Percentiles rank a stretch among this genome's conserved stretches.
phyloP scores from a whole-genome alignment of 2,329 filamentous ascomycete species.

The Westerdykella sp. region DNA sequence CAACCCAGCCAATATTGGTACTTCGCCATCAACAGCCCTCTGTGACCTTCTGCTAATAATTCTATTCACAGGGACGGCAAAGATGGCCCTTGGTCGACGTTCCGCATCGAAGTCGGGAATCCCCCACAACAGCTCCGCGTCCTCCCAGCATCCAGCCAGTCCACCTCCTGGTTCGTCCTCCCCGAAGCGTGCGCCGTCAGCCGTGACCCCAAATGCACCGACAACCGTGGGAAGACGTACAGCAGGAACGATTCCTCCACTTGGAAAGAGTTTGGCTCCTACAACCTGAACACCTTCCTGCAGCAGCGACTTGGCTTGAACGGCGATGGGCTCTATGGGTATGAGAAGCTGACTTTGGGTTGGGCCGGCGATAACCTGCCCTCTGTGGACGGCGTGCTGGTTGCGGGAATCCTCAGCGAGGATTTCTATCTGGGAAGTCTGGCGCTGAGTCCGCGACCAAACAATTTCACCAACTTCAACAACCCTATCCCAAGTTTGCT shows the following conservation, averaged over 20 bases:
- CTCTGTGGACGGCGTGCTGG: constrained; percentile 27
- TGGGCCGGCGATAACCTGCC: constrained; percentile 19
- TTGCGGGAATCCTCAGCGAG: constrained; percentile 32
- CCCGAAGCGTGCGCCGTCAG: constrained; percentile 33
- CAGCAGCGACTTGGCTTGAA: constrained; percentile 23
- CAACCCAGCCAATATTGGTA: constrained; percentile 23
- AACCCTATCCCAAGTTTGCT: constrained; percentile 28
- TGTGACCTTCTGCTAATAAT: background rate
- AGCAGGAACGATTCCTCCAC: constrained; percentile 27
- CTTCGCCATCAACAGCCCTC: background rate
- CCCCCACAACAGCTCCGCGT: constrained; percentile 25
- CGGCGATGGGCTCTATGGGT: constrained; percentile 31
- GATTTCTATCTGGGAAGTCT: constrained; percentile 37
- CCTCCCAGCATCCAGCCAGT: constrained; percentile 27
- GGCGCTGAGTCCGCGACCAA: constrained; percentile 31
- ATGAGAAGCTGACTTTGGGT: constrained; percentile 29
- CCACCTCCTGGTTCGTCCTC: constrained; percentile 31
- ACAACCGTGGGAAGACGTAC: constrained; percentile 25
- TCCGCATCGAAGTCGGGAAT: constrained; percentile 25
- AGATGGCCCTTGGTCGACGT: constrained; percentile 30
- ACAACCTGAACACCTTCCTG: constrained; percentile 22
- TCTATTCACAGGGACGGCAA: constrained; percentile 20
- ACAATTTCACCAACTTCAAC: constrained; percentile 37
- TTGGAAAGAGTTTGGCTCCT: constrained; percentile 30
- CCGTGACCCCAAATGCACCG: constrained; percentile 19